Conservation (phyloP, 352 stramenopile genomes). For the Phytophthora cactorum region DNA sequence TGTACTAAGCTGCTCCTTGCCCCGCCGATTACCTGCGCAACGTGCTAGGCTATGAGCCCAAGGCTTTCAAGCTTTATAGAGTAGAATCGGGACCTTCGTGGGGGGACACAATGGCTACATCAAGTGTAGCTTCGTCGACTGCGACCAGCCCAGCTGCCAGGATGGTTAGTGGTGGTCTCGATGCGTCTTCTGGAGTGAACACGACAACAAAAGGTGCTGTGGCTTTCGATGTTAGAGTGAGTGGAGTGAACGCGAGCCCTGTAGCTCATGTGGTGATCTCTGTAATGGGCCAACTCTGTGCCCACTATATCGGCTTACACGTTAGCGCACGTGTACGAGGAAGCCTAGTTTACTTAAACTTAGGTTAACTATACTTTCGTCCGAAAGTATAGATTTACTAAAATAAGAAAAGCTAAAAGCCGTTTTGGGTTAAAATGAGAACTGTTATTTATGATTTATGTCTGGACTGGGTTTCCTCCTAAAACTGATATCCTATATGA, state of each 20-base stretch:
- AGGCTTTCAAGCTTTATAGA: not conserved
- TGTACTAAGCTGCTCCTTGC: not conserved
- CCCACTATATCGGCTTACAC: too few species aligned
- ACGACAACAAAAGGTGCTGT: not conserved
- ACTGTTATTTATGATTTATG: too few species aligned
- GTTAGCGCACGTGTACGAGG: too few species aligned
- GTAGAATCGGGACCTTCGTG: not conserved
- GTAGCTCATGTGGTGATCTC: too few species aligned
- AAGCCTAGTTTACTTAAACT: too few species aligned
- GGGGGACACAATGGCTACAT: not conserved
- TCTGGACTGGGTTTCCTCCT: too few species aligned
- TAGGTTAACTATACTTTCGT: too few species aligned
- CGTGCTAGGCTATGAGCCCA: not conserved
- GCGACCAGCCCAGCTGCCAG: not conserved
- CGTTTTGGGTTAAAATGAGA: too few species aligned
- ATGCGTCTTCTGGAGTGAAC: not conserved
- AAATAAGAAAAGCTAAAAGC: too few species aligned
- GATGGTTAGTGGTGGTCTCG: not conserved
- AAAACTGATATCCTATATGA: too few species aligned
- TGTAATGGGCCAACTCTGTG: too few species aligned
- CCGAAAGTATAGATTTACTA: too few species aligned
- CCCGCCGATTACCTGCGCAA: not conserved
- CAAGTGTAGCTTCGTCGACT: not conserved
- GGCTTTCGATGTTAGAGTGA: not conserved
- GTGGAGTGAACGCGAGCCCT: not conserved